Evolutionary conservation across 2,329 filamentous ascomycete species (phyloP).

Genomic region (Diaporthe sp.): DNA sequence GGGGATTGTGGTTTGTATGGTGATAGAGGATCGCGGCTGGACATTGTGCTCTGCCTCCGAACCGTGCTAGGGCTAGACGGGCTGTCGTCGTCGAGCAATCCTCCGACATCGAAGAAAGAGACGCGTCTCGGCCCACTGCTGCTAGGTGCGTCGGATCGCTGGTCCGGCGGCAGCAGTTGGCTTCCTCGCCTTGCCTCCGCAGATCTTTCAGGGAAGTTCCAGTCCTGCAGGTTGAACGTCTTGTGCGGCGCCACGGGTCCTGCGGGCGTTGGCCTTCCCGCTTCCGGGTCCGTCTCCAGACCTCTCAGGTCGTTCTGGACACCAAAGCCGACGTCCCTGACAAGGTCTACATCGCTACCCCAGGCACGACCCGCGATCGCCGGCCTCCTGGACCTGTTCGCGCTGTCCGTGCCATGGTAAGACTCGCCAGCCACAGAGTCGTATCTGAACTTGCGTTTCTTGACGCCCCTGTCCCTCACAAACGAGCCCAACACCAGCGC

Average conservation of each 20-base stretch:
- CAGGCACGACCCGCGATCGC: conserved; percentile 74
- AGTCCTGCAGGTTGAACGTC: conserved; percentile 54
- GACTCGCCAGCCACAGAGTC: conserved; percentile 62
- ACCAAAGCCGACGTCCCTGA: conserved; percentile 82
- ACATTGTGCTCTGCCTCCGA: conserved; percentile 59
- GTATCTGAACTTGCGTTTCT: conserved; percentile 87
- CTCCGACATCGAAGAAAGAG: conserved; percentile 89
- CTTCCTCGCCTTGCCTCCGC: conserved; percentile 44
- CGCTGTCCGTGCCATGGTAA: conserved; percentile 65
- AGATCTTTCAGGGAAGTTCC: conserved; percentile 62
- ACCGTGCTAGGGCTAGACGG: conserved; percentile 42
- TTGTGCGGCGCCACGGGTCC: conserved; percentile 51
- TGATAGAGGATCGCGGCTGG: conserved; percentile 56
- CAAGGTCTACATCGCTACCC: conserved; percentile 93
- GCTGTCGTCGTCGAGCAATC: conserved; percentile 70
- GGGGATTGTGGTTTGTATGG: conserved; percentile 51
- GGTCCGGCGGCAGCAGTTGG: conserved; percentile 49
- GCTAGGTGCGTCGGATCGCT: conserved; percentile 52
- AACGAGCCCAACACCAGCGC: conserved; percentile 93
- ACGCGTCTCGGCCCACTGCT: conserved; percentile 69
- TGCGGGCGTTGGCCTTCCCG: conserved; percentile 49
- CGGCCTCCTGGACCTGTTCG: conserved; percentile 67
- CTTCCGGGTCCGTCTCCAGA: conserved; percentile 45
- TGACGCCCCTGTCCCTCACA: conserved; percentile 88
- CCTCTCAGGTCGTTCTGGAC: conserved; percentile 67